Evolutionary conservation across 257 asterid species (phyloP), one percentile per base, ranked within the genome.

Genomic region (Solanum pinnatisectum): DNA sequence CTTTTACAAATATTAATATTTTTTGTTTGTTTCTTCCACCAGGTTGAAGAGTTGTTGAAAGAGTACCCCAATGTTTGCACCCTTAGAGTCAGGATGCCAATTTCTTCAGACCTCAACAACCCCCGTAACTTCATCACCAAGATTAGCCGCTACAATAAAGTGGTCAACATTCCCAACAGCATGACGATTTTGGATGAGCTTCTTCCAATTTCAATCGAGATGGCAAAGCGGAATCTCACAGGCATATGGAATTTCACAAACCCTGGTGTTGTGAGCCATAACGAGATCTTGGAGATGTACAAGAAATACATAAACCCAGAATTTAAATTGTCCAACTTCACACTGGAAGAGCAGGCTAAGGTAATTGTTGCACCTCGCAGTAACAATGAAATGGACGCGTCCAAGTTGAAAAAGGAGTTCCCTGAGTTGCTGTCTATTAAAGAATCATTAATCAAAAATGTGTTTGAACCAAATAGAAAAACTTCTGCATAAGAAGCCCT

Each of bases 201-300:
- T 77, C 97, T 96, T 83, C 99, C 98, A 5, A 96, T 96, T 87
- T 94, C 99, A 7, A 95, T 96, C 40, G 98, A 96, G 96, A 96
- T 96, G 99, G 99, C 98, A 35, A 96, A 96, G 86, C 89, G 99
- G 71, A 95, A 96, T 89, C 96, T 96, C 4, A 93, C 91, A 91
- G 99, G 99, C 90, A 95, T 96, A 86, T 96, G 96, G 96, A 96
- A 96, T 92, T 96, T 95, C 94, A 96, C 99, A 36, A 96, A 96
- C 89, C 98, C 98, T 1, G 99, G 98, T 5, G 99, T 94, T 8
- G 95, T 95, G 40, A 94, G 99, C 96, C 99, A 96, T 91, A 96
- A 96, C 6, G 98, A 95, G 89, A 95, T 96, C 22, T 84, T 96
- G 85, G 98, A 96, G 91, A 96, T 96, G 99, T 96, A 95, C 95